phyloP scores from a whole-genome alignment of 2,329 filamentous ascomycete genomes.

The Talaromyces amestolkiae region DNA sequence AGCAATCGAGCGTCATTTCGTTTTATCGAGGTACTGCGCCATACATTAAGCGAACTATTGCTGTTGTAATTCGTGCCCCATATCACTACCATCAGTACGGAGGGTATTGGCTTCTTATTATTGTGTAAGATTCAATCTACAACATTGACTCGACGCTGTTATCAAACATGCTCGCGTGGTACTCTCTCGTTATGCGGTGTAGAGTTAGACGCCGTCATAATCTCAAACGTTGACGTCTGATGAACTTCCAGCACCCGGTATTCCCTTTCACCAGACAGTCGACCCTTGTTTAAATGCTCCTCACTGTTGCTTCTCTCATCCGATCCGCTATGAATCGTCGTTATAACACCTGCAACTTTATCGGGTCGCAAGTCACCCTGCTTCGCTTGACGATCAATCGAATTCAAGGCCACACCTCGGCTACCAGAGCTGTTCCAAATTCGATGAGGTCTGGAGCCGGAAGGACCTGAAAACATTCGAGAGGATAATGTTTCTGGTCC shows the following conservation, averaged over 20 bases:
- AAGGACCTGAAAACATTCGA: not conserved
- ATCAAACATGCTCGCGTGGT: slow-evolving; percentile 6
- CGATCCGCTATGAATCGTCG: not conserved
- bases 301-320: not conserved
- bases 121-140: not conserved
- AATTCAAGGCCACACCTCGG: not conserved
- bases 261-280: not conserved
- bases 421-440: not conserved
- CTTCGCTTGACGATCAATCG: not conserved
- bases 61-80: not conserved
- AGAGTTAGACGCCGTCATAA: not conserved
- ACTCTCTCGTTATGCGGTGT: not conserved
- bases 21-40: not conserved
- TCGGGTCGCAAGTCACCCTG: not conserved
- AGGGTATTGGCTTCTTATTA: not conserved
- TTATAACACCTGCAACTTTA: not conserved
- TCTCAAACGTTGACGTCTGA: slow-evolving; percentile 2
- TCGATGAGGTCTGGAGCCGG: not conserved
- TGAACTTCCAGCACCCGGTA: slow-evolving; percentile 1
- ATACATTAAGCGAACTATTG: not conserved
- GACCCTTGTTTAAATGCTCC: slow-evolving; percentile 3
- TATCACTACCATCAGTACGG: not conserved
- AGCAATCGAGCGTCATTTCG: not conserved
- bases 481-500: slow-evolving; percentile 15
- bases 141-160: not conserved